Evolutionary conservation across 345 rosid genomes (phyloP).

Genomic region (Arabidopsis arenosa): DNA sequence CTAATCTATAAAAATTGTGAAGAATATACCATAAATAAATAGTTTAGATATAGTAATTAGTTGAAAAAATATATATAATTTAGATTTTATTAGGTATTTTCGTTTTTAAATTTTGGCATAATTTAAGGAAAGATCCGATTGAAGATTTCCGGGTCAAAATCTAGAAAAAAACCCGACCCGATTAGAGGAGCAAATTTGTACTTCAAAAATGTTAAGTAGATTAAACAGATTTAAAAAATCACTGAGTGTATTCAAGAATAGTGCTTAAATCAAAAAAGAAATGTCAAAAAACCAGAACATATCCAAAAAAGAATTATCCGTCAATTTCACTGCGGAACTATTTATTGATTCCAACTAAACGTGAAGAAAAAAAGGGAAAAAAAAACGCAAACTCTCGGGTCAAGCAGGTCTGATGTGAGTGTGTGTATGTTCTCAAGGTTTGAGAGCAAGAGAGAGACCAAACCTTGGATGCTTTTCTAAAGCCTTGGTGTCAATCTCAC

Average conservation of each 20-base stretch:
- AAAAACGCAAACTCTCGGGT: conserved; percentile 10
- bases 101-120: too few relatives aligned
- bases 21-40: too few relatives aligned
- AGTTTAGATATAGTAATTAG: too few relatives aligned
- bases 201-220: too few relatives aligned
- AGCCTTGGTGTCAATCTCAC: conserved; percentile 86
- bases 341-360: conserved; percentile 27
- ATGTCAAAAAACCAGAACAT: conserved; percentile 13
- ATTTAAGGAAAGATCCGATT: too few relatives aligned
- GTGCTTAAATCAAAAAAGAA: background rate
- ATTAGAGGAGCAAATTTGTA: too few relatives aligned
- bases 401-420: background rate
- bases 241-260: conserved; percentile 6
- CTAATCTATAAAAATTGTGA: too few relatives aligned
- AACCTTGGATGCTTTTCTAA: conserved; percentile 82
- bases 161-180: too few relatives aligned
- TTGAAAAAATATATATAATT: too few relatives aligned
- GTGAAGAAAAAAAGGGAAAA: background rate
- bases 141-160: too few relatives aligned
- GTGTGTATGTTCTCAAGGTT: conserved; percentile 51
- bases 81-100: too few relatives aligned
- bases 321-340: conserved; percentile 39
- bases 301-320: conserved; percentile 35
- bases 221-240: background rate
- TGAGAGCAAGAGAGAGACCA: conserved; percentile 80